Conservation (phyloP, 371 early-diverging fungal species). For the Apophysomyces ossiformis region DNA sequence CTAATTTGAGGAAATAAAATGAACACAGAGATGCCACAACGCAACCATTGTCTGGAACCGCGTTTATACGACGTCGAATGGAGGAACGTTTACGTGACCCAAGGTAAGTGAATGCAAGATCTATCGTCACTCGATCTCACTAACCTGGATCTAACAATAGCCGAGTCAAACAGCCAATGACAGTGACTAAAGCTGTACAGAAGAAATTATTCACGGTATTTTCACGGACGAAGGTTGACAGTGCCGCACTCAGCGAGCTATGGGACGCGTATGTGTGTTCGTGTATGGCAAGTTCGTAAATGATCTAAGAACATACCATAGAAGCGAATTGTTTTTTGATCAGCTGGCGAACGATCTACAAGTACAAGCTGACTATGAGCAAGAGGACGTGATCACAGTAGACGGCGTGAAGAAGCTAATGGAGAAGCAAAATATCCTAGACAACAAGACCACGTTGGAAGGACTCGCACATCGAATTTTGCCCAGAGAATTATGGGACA, state of each 20-base stretch:
- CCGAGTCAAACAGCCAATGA: neutral
- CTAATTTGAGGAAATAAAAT: neutral
- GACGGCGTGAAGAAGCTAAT: slow-evolving; percentile 29
- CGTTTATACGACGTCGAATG: neutral
- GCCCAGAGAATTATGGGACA: slow-evolving; percentile 39
- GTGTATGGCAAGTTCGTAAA: neutral
- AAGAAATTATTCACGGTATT: neutral
- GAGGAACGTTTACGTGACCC: neutral
- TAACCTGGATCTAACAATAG: neutral
- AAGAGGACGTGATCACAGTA: slow-evolving; percentile 16
- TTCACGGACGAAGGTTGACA: neutral
- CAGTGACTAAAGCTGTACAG: neutral
- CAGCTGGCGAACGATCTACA: slow-evolving; percentile 29
- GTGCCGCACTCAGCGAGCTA: neutral
- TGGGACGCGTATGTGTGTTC: neutral
- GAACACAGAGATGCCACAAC: neutral
- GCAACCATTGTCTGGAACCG: neutral
- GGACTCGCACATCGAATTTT: slow-evolving; percentile 32
- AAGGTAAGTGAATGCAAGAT: neutral
- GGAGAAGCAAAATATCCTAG: slow-evolving; percentile 1
- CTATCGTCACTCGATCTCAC: neutral
- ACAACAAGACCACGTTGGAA: slow-evolving; percentile 16
- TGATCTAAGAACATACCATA: neutral
- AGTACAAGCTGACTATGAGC: slow-evolving; percentile 27
- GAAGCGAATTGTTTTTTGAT: slow-evolving; percentile 34